Conservation (phyloP, 306 rosid species). For the Parietaria judaica region DNA sequence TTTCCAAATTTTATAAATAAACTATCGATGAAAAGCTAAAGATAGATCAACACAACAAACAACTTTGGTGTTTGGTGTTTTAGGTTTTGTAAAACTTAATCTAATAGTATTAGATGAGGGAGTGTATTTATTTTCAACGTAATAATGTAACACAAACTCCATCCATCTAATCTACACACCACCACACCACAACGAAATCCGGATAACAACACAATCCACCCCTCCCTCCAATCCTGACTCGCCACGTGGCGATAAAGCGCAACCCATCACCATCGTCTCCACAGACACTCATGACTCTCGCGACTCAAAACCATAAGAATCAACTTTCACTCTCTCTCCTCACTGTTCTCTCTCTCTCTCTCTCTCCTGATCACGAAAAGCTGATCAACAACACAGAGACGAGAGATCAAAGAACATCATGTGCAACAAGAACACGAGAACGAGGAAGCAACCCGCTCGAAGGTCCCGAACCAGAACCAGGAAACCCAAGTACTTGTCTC, state of each 20-base stretch:
- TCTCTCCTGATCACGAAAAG: neutral
- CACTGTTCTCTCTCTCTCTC: neutral
- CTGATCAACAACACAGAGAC: neutral
- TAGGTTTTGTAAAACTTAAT: too few relatives aligned
- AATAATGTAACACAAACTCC: too few relatives aligned
- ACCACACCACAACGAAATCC: slow-evolving; percentile 42
- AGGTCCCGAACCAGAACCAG: slow-evolving; percentile 42
- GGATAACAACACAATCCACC: slow-evolving; percentile 74
- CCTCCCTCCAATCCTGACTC: neutral
- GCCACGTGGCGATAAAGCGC: slow-evolving; percentile 37
- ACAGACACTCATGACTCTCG: neutral
- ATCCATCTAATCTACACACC: neutral
- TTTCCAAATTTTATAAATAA: too few relatives aligned
- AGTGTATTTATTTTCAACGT: too few relatives aligned
- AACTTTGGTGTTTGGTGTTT: too few relatives aligned
- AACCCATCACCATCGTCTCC: slow-evolving; percentile 38
- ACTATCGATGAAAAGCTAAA: too few relatives aligned
- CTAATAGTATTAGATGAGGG: too few relatives aligned
- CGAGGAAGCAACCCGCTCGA: slow-evolving; percentile 21
- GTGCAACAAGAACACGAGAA: slow-evolving; percentile 40
- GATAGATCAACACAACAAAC: too few relatives aligned
- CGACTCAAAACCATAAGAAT: neutral
- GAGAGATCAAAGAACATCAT: slow-evolving; percentile 15
- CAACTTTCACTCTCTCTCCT: neutral
- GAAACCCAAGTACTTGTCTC: slow-evolving; percentile 67